These are phyloP conservation scores for Sanghuangporus baumii DNA, from an alignment of 1,284 basidiomycete genomes.

Conservation along the genomic window DNA sequence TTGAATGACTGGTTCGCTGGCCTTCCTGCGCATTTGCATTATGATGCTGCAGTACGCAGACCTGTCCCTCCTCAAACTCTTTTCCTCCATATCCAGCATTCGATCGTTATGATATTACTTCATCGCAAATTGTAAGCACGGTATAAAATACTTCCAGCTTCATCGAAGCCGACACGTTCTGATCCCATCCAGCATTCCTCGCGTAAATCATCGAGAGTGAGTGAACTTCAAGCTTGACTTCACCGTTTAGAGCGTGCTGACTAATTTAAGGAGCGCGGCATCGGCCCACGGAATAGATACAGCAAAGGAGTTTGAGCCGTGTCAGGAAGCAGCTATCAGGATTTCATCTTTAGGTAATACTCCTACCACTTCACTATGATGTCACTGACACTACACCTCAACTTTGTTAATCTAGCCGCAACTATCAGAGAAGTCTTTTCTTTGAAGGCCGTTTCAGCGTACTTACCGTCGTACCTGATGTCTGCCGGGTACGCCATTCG, in stretches of 20 bases:
- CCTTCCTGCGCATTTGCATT: conserved; percentile 62
- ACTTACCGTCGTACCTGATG: conserved; percentile 71
- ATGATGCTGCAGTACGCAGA: conserved; percentile 42
- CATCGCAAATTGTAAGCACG: conserved; percentile 75
- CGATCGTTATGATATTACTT: conserved; percentile 69
- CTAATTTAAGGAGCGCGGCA: conserved; percentile 6
- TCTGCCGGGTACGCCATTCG: conserved; percentile 53
- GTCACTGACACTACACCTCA: background rate
- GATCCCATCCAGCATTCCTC: conserved; percentile 11
- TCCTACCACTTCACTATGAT: background rate
- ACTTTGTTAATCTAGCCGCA: background rate
- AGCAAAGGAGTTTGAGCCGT: conserved; percentile 68
- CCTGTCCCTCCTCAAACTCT: conserved; percentile 62
- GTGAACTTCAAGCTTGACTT: background rate
- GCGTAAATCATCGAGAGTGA: conserved; percentile 8
- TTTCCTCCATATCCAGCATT: conserved; percentile 73
- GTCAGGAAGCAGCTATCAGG: conserved; percentile 71
- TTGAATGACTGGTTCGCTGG: conserved; percentile 75
- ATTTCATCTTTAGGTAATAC: conserved; percentile 61
- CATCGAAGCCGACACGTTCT: background rate
- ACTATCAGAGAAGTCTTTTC: conserved; percentile 2
- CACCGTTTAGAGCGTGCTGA: background rate
- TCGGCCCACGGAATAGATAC: conserved; percentile 18
- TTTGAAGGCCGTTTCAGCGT: conserved; percentile 46
- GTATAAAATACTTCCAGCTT: background rate